Conservation (phyloP, 2,329 filamentous ascomycete species). For the Knoxdaviesia capensis region DNA sequence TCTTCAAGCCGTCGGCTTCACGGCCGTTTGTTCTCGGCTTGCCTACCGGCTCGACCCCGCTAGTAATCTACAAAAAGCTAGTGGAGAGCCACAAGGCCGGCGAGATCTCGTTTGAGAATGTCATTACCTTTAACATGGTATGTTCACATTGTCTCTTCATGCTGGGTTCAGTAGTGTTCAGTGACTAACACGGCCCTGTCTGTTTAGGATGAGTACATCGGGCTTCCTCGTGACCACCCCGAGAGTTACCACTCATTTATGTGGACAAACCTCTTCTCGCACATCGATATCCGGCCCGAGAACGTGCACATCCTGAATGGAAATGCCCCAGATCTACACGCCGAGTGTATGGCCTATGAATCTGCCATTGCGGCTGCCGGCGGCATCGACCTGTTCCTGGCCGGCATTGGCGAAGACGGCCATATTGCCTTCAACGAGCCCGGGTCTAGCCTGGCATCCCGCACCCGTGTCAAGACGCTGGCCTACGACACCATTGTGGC, state of each 20-base stretch:
- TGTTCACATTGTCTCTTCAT: constrained; percentile 5
- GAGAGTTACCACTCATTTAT: constrained; percentile 84
- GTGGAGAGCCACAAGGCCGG: constrained; percentile 52
- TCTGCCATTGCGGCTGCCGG: constrained; percentile 52
- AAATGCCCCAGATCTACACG: constrained; percentile 54
- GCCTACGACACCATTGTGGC: constrained; percentile 74
- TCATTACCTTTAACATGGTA: constrained; percentile 86
- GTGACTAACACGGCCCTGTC: not conserved
- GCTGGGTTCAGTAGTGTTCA: not conserved
- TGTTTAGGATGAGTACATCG: constrained; percentile 63
- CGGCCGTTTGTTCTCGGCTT: constrained; percentile 68
- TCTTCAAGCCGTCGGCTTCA: constrained; percentile 50
- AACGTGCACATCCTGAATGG: constrained; percentile 76
- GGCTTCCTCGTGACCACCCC: constrained; percentile 61
- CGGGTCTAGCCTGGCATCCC: constrained; percentile 55
- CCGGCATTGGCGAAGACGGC: constrained; percentile 68
- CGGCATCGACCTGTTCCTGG: constrained; percentile 71
- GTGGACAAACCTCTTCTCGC: constrained; percentile 84
- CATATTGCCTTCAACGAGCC: constrained; percentile 88
- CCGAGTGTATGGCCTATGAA: constrained; percentile 64
- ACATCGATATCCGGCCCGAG: constrained; percentile 58
- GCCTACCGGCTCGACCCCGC: constrained; percentile 65
- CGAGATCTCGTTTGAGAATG: constrained; percentile 68
- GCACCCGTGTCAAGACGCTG: constrained; percentile 70
- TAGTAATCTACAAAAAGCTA: constrained; percentile 57